Conservation (phyloP, 495 filamentous ascomycete species). For the Extremus antarcticus region DNA sequence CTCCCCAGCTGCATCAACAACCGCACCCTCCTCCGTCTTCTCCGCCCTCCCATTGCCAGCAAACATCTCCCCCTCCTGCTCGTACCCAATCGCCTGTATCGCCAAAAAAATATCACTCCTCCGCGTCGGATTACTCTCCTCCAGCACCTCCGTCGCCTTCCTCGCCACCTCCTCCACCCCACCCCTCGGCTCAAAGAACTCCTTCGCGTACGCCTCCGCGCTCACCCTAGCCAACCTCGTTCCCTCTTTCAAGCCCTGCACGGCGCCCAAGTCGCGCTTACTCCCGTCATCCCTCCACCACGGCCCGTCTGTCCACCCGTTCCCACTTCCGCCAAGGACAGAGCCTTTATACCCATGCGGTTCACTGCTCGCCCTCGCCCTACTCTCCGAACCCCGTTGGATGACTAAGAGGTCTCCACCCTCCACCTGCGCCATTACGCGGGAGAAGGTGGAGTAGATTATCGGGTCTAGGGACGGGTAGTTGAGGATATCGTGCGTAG, state of each 20-base stretch:
- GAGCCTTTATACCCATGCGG: slow-evolving; percentile 49
- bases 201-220: slow-evolving; percentile 74
- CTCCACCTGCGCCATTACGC: slow-evolving; percentile 97
- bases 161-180: slow-evolving; percentile 72
- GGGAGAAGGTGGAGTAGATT: slow-evolving; percentile 84
- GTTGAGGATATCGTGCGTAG: slow-evolving; percentile 85
- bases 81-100: slow-evolving; percentile 71
- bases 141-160: slow-evolving; percentile 59
- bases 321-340: slow-evolving; percentile 17
- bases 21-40: slow-evolving; percentile 37
- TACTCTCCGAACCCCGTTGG: slow-evolving; percentile 78
- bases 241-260: slow-evolving; percentile 71
- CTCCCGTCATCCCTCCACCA: slow-evolving; percentile 74
- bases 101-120: slow-evolving; percentile 91
- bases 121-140: slow-evolving; percentile 77
- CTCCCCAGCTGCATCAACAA: slow-evolving; percentile 41
- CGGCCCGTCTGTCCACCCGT: slow-evolving; percentile 79
- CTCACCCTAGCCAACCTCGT: slow-evolving; percentile 80
- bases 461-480: slow-evolving; percentile 93
- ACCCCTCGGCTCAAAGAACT: slow-evolving; percentile 66
- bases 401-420: slow-evolving; percentile 95
- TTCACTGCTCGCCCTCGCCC: too few species aligned
- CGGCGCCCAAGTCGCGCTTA: slow-evolving; percentile 65
- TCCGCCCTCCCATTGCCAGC: slow-evolving; percentile 43
- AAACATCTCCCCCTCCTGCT: slow-evolving; percentile 55